A percentile compares a stretch with the other conserved stretches of the same genome.
Conservation (phyloP, 1,284 basidiomycete genomes). For the Cutaneotrichosporon sp. region DNA sequence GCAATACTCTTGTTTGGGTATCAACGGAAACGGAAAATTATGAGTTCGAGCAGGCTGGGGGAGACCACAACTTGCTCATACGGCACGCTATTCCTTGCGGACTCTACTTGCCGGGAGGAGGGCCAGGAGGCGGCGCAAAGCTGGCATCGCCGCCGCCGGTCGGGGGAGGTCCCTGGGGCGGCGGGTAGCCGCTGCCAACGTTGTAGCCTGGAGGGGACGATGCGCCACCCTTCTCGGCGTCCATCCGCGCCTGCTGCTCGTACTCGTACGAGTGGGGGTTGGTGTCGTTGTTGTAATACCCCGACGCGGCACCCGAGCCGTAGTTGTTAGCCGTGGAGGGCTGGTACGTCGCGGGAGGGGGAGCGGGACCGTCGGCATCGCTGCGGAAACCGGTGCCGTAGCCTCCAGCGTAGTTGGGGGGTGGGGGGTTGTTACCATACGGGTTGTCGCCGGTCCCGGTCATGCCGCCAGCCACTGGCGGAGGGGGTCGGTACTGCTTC, state of each 20-base stretch:
- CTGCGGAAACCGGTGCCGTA: neutral
- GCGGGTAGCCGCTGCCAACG: no score
- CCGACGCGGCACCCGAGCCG: constrained; percentile 25
- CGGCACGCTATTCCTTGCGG: no score
- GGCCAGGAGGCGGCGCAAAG: no score
- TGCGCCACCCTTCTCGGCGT: neutral
- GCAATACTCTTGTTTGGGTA: no score
- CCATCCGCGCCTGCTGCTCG: constrained; percentile 33
- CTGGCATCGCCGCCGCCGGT: no score
- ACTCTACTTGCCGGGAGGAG: no score
- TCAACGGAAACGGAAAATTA: no score
- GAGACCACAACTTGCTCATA: no score
- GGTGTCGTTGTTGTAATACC: constrained; percentile 25
- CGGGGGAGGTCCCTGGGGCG: no score
- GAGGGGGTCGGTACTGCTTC: constrained; percentile 32
- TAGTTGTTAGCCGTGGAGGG: constrained; percentile 37
- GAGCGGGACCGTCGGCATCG: neutral
- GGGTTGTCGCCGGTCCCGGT: neutral
- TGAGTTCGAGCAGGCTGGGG: no score
- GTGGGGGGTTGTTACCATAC: constrained; percentile 36
- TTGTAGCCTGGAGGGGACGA: constrained; percentile 5
- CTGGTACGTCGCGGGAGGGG: constrained; percentile 35
- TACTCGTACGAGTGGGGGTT: constrained; percentile 36
- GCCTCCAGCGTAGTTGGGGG: constrained; percentile 15
- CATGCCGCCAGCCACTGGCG: neutral